phyloP scores from a whole-genome alignment of 1,139 yeast species.

The Candida tetrigidarum region DNA sequence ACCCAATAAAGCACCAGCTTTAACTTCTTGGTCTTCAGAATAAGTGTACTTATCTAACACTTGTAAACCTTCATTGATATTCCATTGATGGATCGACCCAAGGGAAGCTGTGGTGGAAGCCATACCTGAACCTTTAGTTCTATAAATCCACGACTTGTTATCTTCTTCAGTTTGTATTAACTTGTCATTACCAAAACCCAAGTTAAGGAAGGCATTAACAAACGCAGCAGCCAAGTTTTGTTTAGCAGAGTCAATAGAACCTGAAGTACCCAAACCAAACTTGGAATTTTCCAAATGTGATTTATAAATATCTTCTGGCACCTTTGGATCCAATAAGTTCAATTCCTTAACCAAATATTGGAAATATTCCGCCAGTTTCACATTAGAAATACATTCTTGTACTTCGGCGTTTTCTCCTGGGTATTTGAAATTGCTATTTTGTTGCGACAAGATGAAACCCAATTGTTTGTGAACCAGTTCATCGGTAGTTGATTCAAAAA shows the following conservation, averaged over 20 bases:
- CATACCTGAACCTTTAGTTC: constrained; percentile 93
- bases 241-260: constrained; percentile 89
- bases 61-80: constrained; percentile 86
- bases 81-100: constrained; percentile 93
- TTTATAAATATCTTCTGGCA: constrained; percentile 94
- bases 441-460: constrained; percentile 88
- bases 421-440: constrained; percentile 75
- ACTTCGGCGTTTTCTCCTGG: constrained; percentile 72
- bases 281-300: constrained; percentile 80
- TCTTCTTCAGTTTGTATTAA: constrained; percentile 76
- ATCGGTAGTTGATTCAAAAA: constrained; percentile 77
- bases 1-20: constrained; percentile 97
- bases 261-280: constrained; percentile 58
- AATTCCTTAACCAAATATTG: constrained; percentile 82
- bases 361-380: constrained; percentile 78
- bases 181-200: constrained; percentile 90
- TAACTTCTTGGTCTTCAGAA: constrained; percentile 83
- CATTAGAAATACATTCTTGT: constrained; percentile 85
- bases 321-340: constrained; percentile 85
- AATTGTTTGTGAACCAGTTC: constrained; percentile 81
- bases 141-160: constrained; percentile 82
- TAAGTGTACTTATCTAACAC: constrained; percentile 87
- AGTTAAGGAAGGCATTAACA: constrained; percentile 88
- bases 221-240: constrained; percentile 96
- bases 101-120: constrained; percentile 92